Conservation (phyloP, 129 eudicot genomes). For the Glebionis coronaria region DNA sequence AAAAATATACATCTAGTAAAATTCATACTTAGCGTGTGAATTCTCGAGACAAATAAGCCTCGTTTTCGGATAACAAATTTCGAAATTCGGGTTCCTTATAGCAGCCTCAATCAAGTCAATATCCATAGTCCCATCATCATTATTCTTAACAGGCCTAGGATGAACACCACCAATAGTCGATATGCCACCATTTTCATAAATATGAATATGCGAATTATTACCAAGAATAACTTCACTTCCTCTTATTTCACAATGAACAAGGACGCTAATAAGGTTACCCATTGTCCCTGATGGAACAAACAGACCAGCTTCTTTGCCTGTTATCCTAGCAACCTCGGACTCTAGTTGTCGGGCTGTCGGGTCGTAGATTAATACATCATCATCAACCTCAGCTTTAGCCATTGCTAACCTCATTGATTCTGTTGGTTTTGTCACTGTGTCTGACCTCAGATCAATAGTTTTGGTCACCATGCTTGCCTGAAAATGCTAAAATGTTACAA, state of each 20-base stretch:
- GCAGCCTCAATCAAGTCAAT: constrained; percentile 60
- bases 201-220: constrained; percentile 75
- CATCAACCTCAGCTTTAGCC: constrained; percentile 93
- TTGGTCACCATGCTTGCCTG: constrained; percentile 65
- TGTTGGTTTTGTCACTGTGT: constrained; percentile 70
- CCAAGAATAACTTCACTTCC: constrained; percentile 98
- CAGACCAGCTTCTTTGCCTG: constrained; percentile 82
- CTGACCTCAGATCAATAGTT: constrained; percentile 85
- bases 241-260: constrained; percentile 78
- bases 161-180: constrained; percentile 98
- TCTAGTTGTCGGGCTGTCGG: constrained; percentile 87
- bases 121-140: constrained; percentile 89
- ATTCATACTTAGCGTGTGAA: constrained; percentile 86
- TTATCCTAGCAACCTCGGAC: constrained; percentile 62
- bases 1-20: background rate
- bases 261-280: constrained; percentile 93
- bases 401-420: constrained; percentile 77
- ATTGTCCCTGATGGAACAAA: constrained; percentile 99
- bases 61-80: constrained; percentile 75
- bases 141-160: constrained; percentile 78
- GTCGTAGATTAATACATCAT: constrained; percentile 70
- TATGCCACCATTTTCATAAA: constrained; percentile 96
- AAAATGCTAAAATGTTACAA: too few relatives aligned
- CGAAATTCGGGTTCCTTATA: constrained; percentile 68
- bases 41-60: constrained; percentile 94